phyloP scores from a whole-genome alignment of 225 moss, liverwort and hornwort species.

The Thuidium tamariscinum region DNA sequence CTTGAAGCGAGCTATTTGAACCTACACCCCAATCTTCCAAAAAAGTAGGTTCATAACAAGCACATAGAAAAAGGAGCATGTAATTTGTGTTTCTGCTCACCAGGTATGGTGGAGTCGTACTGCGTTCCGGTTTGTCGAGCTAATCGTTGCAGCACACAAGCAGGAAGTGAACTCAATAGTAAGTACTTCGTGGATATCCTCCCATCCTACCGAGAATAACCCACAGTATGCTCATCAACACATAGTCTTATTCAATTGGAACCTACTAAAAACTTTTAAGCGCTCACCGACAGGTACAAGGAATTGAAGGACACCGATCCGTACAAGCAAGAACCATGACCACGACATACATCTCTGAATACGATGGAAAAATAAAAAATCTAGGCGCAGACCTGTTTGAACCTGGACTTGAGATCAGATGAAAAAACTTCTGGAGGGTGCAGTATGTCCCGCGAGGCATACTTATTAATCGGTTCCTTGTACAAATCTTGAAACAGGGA shows the following conservation, averaged over 20 bases:
- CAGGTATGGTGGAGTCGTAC: constrained; percentile 34
- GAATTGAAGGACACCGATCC: background rate
- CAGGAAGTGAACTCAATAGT: constrained; percentile 67
- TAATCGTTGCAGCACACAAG: constrained; percentile 48
- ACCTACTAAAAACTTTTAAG: background rate
- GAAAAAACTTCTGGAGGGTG: constrained; percentile 36
- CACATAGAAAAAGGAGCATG: background rate
- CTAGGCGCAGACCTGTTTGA: constrained; percentile 34
- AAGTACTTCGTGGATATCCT: constrained; percentile 36
- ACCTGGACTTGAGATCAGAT: constrained; percentile 39
- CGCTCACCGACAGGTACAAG: background rate
- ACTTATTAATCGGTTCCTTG: constrained; percentile 35
- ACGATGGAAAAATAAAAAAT: background rate
- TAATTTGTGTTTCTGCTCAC: constrained; percentile 13
- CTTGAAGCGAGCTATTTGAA: background rate
- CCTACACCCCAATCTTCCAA: background rate
- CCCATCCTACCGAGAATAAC: constrained; percentile 27
- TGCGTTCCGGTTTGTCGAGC: constrained; percentile 51
- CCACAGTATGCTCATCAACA: background rate
- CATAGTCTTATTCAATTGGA: background rate
- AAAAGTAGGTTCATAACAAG: background rate
- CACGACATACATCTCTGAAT: background rate
- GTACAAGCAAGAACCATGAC: background rate
- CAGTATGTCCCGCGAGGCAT: constrained; percentile 49
- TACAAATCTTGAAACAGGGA: constrained; percentile 64